Evolutionary conservation across 2,329 filamentous ascomycete genomes (phyloP).

Genomic region (Cordyceps cateniannulata): DNA sequence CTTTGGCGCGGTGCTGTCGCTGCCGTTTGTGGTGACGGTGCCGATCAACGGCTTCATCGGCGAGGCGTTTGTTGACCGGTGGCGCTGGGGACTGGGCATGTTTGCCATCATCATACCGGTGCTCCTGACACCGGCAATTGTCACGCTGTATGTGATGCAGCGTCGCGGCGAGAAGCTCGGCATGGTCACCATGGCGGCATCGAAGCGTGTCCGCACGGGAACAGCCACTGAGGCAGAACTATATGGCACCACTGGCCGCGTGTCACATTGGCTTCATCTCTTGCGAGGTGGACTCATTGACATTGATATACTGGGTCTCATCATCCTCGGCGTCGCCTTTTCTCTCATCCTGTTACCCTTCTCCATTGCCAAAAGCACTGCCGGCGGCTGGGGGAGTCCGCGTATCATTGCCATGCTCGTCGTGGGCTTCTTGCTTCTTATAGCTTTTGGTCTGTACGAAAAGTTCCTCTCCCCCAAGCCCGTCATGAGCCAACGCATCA

Average conservation of each 20-base stretch:
- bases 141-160: constrained; percentile 51
- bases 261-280: background rate
- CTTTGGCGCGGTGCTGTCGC: constrained; percentile 22
- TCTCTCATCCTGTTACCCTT: constrained; percentile 56
- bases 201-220: background rate
- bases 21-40: constrained; percentile 21
- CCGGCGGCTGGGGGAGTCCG: constrained; percentile 33
- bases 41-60: constrained; percentile 33
- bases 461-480: constrained; percentile 19
- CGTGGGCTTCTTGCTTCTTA: constrained; percentile 29
- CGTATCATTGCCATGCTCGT: constrained; percentile 37
- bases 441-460: constrained; percentile 28
- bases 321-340: background rate
- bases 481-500: constrained; percentile 20
- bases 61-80: constrained; percentile 29
- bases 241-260: background rate
- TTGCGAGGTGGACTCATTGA: constrained; percentile 29
- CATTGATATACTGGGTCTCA: constrained; percentile 47
- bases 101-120: constrained; percentile 56
- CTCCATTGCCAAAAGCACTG: constrained; percentile 40
- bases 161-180: constrained; percentile 50
- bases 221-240: background rate
- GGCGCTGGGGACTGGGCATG: constrained; percentile 53
- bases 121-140: constrained; percentile 48
- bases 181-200: constrained; percentile 31